phyloP scores from a whole-genome alignment of 208 protist genomes.

The Acanthamoeba triangularis region DNA sequence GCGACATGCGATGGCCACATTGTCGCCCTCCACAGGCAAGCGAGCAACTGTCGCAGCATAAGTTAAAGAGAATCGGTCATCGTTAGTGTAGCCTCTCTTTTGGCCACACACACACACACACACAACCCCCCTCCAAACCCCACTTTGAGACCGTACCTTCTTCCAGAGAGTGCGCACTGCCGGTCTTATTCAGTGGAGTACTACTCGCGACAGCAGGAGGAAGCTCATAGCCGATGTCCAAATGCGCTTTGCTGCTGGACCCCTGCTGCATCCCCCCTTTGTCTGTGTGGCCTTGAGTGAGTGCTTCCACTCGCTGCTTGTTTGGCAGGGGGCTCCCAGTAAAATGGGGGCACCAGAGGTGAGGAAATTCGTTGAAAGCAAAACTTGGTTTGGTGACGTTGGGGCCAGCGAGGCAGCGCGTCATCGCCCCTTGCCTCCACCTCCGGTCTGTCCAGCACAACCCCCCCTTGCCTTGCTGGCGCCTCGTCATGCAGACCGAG shows the following conservation, averaged over 20 bases:
- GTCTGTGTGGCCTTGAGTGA: background rate
- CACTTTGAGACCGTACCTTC: background rate
- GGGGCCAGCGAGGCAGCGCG: background rate
- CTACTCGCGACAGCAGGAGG: background rate
- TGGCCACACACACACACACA: too few species aligned
- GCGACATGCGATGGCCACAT: constrained; percentile 19
- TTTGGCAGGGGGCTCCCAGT: background rate
- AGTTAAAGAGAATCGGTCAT: background rate
- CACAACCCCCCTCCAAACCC: too few species aligned
- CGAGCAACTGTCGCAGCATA: constrained; percentile 13
- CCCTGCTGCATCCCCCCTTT: background rate
- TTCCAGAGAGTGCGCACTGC: background rate
- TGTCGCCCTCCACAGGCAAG: constrained; percentile 4
- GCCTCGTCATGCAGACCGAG: constrained; percentile 58
- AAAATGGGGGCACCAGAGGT: background rate
- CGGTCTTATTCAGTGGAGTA: background rate
- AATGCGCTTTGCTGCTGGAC: background rate
- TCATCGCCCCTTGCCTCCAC: too few species aligned
- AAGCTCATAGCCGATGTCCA: constrained; percentile 51
- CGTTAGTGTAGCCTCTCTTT: too few species aligned
- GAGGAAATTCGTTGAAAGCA: background rate
- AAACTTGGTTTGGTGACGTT: background rate
- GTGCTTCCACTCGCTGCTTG: background rate
- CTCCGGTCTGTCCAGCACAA: background rate
- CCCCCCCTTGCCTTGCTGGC: constrained; percentile 28